Evolutionary conservation across 2,329 filamentous ascomycete genomes (phyloP), one percentile per base, ranked within the genome.

Genomic region (Diplodia sapinea): DNA sequence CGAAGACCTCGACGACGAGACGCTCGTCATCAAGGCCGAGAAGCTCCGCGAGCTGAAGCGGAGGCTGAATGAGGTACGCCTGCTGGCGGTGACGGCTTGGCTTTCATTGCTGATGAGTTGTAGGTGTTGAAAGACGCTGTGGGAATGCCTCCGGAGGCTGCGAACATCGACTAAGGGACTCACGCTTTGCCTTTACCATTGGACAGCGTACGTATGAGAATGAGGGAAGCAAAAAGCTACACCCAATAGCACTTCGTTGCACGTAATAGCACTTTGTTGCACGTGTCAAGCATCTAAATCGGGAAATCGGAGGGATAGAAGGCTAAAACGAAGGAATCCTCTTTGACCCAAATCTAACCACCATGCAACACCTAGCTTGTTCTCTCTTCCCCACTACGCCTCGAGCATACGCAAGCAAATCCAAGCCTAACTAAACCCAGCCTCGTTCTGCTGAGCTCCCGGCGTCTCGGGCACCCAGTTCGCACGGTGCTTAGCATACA

Each of bases 1-100:
- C 70, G 90, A 93, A 73, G 90, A 93, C 70, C 85, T 94, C 1
- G 91, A 94, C 79, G 91, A 94, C 69, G 86, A 91, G 76, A 89
- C 90, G 68, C 83, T 93, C 1, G 83, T 94, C 3, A 86, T 94
- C 67, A 92, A 93, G 78, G 89, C 90, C 73, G 88, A 87, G 71
- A 92, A 91, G 85, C 82, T 93, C 63, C 81, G 83, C 1, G 79
- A 86, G 68, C 82, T 94, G 71, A 93, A 94, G 81, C 77, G 81
- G 66, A 86, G 85, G 72, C 83, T 94, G 12, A 90, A 93, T 69
- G 85, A 89, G 63, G 91, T 91, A 76, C 70, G 78, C 69, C 33
- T 3, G 15, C 20, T n/a, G 15, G 29, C 13, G 1, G 20, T 6
- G 31, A 15, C 7, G 12, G 15, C 62, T 5, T 61, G 26, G 29